Percentiles rank a stretch among this genome's conserved stretches.
Evolutionary conservation across 495 filamentous ascomycete genomes (phyloP).

Genomic region (Penicillium coprophilum): DNA sequence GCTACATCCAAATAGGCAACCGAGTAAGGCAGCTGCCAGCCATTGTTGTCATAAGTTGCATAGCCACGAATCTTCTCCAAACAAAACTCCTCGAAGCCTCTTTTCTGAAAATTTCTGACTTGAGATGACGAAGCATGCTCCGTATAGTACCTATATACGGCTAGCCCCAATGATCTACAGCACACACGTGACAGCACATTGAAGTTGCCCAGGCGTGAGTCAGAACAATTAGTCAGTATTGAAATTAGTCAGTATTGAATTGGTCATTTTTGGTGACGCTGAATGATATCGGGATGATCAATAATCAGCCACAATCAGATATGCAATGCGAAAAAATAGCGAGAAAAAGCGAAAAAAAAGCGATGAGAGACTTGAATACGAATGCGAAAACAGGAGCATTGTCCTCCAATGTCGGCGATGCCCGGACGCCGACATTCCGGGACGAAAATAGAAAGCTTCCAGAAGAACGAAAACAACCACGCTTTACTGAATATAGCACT

Average conservation of each 20-base stretch:
- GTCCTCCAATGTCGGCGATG: conserved; percentile 5
- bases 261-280: too few species aligned
- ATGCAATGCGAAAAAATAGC: neutral
- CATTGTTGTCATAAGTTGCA: neutral
- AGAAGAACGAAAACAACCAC: conserved; percentile 5
- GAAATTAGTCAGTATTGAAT: too few species aligned
- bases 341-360: neutral
- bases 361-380: neutral
- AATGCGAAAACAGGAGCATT: neutral
- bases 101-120: neutral
- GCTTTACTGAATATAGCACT: neutral
- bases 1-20: neutral
- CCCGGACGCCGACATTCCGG: conserved; percentile 10
- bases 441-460: conserved; percentile 16
- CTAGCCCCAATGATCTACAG: neutral
- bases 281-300: neutral
- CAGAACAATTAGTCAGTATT: neutral
- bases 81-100: neutral
- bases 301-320: neutral
- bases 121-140: neutral
- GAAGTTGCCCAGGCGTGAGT: neutral
- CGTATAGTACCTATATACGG: neutral
- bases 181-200: neutral
- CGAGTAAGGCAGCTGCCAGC: neutral
- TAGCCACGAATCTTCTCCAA: conserved; percentile 4